Evolutionary conservation across 768 basidiomycete genomes (phyloP).

Genomic region (Naganishia friedmannii): DNA sequence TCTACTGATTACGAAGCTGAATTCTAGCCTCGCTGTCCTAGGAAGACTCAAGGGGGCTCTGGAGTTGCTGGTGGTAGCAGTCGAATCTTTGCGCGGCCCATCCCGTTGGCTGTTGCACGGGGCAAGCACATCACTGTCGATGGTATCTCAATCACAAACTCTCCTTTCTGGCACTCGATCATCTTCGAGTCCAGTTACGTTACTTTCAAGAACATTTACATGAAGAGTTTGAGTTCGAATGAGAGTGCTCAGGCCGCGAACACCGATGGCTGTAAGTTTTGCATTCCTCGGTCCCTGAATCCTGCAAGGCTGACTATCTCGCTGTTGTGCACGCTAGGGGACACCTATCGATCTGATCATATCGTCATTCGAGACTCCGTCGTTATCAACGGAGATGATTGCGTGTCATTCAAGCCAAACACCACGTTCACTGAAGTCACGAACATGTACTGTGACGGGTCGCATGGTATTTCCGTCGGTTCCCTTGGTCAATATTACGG

Average conservation of each 20-base stretch:
- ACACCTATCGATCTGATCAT: slow-evolving; percentile 58
- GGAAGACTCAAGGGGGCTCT: slow-evolving; percentile 32
- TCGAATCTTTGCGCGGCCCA: slow-evolving; percentile 57
- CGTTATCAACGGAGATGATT: slow-evolving; percentile 56
- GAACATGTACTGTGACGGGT: slow-evolving; percentile 59
- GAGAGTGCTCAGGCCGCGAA: slow-evolving; percentile 37
- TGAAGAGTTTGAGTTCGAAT: slow-evolving; percentile 35
- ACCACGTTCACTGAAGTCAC: slow-evolving; percentile 62
- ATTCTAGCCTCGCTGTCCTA: slow-evolving; percentile 47
- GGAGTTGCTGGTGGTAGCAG: slow-evolving; percentile 57
- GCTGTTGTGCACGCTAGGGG: slow-evolving; percentile 53
- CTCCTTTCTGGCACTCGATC: slow-evolving; percentile 31
- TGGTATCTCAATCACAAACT: slow-evolving; percentile 38
- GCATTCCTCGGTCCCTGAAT: neutral
- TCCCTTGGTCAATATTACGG: slow-evolving; percentile 60
- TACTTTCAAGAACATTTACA: slow-evolving; percentile 54
- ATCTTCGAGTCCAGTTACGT: slow-evolving; percentile 47
- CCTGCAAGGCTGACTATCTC: neutral
- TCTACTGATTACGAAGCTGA: slow-evolving; percentile 26
- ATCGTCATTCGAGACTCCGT: slow-evolving; percentile 52
- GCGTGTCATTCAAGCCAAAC: slow-evolving; percentile 59
- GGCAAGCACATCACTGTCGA: slow-evolving; percentile 57
- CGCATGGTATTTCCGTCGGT: slow-evolving; percentile 62
- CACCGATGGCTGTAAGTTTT: slow-evolving; percentile 55
- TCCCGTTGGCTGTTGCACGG: slow-evolving; percentile 61